Base-by-base conservation (phyloP, 371 early-diverging fungal genomes). In the Rhizopus stolonifer region DNA sequence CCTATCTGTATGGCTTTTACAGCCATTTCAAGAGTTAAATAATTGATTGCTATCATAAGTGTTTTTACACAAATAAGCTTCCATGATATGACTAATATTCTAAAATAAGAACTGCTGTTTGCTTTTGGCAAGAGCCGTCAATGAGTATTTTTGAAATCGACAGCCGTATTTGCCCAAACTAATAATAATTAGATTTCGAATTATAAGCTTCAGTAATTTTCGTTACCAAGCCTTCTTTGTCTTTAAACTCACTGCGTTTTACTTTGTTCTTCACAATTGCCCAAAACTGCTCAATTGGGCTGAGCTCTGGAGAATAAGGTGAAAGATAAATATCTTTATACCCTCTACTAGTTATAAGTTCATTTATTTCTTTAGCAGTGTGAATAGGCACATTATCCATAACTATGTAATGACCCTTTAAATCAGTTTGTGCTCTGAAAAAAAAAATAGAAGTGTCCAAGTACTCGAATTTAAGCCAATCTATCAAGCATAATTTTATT, bases 311-410 rank as follows among this genome's bases (percentile, higher is more conserved):
- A 36, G 36, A 34, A 38, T 36, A 38, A 14, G 24, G 21, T n/a
- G 19, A 7, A 46, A 24, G 53, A 46, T 32, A 46, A 25, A 46
- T 32, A 46, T 1, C 13, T 25, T 31, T 46, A 32, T 46, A 46
- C 2, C 19, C 32, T n/a, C n/a, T n/a, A n/a, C n/a, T n/a, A n/a
- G n/a, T n/a, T n/a, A n/a, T n/a, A n/a, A n/a, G n/a, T n/a, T n/a
- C n/a, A n/a, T n/a, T n/a, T n/a, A n/a, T n/a, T n/a, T n/a, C n/a
- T n/a, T n/a, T n/a, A n/a, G n/a, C n/a, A n/a, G n/a, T n/a, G n/a
- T n/a, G n/a, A n/a, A 58, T 58, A 15, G 49, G 52, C 10, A 42
- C 52, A 25, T 52, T 58, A 26, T 48, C 49, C 48, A 47, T 58
- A 11, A 48, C 51, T 14, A 50, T 55, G 43, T 58, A 52, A 34